These are phyloP conservation scores for Mucor irregularis DNA, from an alignment of 371 early-diverging fungal species.

Conservation along the genomic window DNA sequence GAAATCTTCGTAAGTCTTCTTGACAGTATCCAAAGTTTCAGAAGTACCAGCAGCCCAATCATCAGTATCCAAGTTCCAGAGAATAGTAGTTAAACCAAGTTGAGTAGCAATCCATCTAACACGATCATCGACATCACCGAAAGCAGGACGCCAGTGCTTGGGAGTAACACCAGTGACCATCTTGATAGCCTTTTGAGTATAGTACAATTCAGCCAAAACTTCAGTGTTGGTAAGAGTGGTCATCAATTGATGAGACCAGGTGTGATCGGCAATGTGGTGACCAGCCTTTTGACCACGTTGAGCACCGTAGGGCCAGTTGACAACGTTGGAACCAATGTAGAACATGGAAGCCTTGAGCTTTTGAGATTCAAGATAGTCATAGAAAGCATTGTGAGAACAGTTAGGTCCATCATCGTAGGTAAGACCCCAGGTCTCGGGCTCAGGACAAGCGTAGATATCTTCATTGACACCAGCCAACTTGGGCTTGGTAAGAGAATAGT, in stretches of 20 bases:
- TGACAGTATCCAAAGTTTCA: slow-evolving; percentile 34
- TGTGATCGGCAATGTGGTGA: slow-evolving; percentile 73
- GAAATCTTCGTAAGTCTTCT: slow-evolving; percentile 42
- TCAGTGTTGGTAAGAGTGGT: slow-evolving; percentile 68
- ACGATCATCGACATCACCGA: slow-evolving; percentile 69
- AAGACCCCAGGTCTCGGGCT: slow-evolving; percentile 62
- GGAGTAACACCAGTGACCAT: slow-evolving; percentile 53
- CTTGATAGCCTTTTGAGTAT: slow-evolving; percentile 68
- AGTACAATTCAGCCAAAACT: slow-evolving; percentile 73
- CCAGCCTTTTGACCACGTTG: slow-evolving; percentile 57
- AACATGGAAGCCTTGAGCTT: slow-evolving; percentile 69
- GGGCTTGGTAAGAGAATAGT: slow-evolving; percentile 48
- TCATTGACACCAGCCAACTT: slow-evolving; percentile 33
- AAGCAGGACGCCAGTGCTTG: slow-evolving; percentile 52
- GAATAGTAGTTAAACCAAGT: slow-evolving; percentile 50
- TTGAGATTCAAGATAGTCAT: slow-evolving; percentile 42
- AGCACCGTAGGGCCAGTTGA: slow-evolving; percentile 57
- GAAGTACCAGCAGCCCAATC: slow-evolving; percentile 56
- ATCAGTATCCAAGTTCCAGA: slow-evolving; percentile 56
- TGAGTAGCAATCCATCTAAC: slow-evolving; percentile 63
- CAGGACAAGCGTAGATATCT: slow-evolving; percentile 52
- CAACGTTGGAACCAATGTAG: slow-evolving; percentile 68
- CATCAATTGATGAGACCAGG: slow-evolving; percentile 70
- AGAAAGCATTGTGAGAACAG: slow-evolving; percentile 54
- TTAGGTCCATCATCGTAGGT: slow-evolving; percentile 71